Percentiles rank a stretch among this genome's conserved stretches.
Evolutionary conservation across 306 rosid species (phyloP).

Genomic region (Prunus campanulata): DNA sequence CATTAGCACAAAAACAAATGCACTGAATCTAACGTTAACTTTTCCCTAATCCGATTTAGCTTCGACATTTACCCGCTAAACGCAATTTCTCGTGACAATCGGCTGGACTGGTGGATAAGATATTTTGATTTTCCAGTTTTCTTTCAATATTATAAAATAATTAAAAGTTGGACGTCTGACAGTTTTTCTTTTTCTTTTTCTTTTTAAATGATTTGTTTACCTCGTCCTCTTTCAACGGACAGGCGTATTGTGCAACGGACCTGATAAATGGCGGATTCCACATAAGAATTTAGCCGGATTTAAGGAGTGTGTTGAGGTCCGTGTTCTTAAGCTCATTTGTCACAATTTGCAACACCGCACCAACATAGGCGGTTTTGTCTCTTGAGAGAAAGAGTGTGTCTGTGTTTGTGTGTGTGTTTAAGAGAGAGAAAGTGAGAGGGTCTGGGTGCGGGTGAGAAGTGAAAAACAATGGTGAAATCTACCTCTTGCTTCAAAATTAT

Average conservation of each 20-base stretch:
- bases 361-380: conserved; percentile 36
- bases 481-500: conserved; percentile 80
- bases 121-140: neutral
- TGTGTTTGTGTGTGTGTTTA: neutral
- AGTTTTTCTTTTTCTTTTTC: conserved; percentile 22
- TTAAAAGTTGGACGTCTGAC: conserved; percentile 31
- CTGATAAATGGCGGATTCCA: conserved; percentile 50
- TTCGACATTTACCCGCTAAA: neutral
- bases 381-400: conserved; percentile 5
- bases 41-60: neutral
- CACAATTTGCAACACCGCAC: conserved; percentile 52
- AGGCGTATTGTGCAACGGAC: conserved; percentile 28
- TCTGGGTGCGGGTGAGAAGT: conserved; percentile 6
- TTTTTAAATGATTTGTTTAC: neutral
- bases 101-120: neutral
- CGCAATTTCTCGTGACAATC: conserved; percentile 4
- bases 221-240: conserved; percentile 20
- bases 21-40: neutral
- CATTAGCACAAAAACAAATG: conserved; percentile 15
- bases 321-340: conserved; percentile 34
- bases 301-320: conserved; percentile 64
- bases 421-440: conserved; percentile 11
- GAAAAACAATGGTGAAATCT: conserved; percentile 57
- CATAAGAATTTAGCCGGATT: conserved; percentile 26
- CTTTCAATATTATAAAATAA: neutral